phyloP scores from a whole-genome alignment of 352 stramenopile genomes.

The Albugo candida region DNA sequence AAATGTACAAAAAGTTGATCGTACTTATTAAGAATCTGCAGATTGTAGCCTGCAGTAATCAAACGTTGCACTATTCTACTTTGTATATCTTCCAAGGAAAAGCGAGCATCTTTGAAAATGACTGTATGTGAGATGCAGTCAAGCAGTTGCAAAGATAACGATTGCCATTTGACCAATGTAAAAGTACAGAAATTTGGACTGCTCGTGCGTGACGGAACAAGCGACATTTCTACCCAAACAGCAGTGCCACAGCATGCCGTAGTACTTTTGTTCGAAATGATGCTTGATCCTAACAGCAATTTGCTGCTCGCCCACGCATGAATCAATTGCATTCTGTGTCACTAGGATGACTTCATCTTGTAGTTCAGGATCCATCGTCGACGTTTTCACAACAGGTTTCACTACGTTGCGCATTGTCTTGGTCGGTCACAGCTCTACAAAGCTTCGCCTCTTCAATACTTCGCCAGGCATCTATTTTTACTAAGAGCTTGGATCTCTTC shows the following conservation, averaged over 20 bases:
- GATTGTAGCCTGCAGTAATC: no score
- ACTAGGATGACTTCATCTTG: constrained; percentile 70
- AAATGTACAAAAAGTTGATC: constrained; percentile 1
- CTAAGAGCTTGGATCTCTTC: not conserved
- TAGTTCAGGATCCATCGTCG: constrained; percentile 72
- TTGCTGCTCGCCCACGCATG: constrained; percentile 68
- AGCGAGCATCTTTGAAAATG: no score
- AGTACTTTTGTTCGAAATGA: constrained; percentile 85
- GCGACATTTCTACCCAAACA: constrained; percentile 89
- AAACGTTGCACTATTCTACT: no score
- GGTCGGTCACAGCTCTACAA: not conserved
- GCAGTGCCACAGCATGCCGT: constrained; percentile 85
- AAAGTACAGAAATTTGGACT: constrained; percentile 91
- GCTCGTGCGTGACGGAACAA: constrained; percentile 87
- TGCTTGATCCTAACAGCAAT: constrained; percentile 84
- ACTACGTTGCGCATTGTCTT: constrained; percentile 29
- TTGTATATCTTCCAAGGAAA: no score
- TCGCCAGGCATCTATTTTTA: not conserved
- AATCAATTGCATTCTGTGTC: constrained; percentile 58
- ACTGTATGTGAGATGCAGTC: no score
- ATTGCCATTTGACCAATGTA: constrained; percentile 90
- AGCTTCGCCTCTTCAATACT: not conserved
- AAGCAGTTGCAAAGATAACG: constrained; percentile 77
- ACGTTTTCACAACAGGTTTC: constrained; percentile 76
- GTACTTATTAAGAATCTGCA: no score